Evolutionary conservation across 306 rosid genomes (phyloP).

Genomic region (Acacia melanoxylon): DNA sequence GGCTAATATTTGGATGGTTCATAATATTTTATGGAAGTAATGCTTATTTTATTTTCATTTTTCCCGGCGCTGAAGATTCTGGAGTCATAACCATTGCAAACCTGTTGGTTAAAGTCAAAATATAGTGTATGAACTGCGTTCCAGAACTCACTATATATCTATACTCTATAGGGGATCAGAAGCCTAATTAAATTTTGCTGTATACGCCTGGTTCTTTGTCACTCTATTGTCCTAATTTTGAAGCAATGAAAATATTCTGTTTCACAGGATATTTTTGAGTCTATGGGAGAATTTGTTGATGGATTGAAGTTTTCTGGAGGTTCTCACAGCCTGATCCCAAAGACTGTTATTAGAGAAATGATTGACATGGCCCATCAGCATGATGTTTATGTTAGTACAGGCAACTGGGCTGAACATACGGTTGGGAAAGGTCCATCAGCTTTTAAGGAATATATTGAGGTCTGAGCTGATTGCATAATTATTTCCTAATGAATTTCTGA

Average conservation of each 20-base stretch:
- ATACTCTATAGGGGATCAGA: not conserved
- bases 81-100: not conserved
- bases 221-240: not conserved
- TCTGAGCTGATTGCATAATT: conserved; percentile 27
- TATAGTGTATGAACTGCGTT: not conserved
- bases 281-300: conserved; percentile 79
- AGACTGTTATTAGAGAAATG: conserved; percentile 61
- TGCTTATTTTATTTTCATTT: not conserved
- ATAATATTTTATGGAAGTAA: not conserved
- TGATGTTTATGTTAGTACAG: conserved; percentile 82
- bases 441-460: conserved; percentile 79
- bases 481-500: not conserved
- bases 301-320: conserved; percentile 90
- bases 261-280: conserved; percentile 75
- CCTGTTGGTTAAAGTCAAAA: not conserved
- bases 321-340: conserved; percentile 78
- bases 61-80: not conserved
- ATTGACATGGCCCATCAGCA: conserved; percentile 81
- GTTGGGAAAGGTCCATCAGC: conserved; percentile 69
- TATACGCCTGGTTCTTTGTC: not conserved
- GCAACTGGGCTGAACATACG: conserved; percentile 88
- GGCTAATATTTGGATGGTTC: not conserved
- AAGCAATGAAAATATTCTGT: conserved; percentile 9
- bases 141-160: not conserved
- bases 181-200: not conserved